Percentiles rank a stretch among this genome's conserved stretches.
Evolutionary conservation across 2,329 filamentous ascomycete genomes (phyloP).

Genomic region (Trichoderma koningii): DNA sequence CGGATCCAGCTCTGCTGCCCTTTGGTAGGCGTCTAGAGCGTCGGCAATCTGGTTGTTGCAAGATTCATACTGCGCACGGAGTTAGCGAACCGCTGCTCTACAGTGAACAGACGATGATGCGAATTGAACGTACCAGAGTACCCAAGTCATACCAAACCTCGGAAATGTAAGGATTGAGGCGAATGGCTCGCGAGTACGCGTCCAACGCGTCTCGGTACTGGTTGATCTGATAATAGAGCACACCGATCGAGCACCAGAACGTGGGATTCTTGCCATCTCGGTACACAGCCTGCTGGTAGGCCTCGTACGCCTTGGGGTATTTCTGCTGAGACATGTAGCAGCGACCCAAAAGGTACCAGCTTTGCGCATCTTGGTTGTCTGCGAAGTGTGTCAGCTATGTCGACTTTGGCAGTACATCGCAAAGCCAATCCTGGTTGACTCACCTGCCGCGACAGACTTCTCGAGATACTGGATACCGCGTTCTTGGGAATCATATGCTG

Average conservation of each 20-base stretch:
- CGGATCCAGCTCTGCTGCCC: conserved; percentile 92
- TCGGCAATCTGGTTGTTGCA: conserved; percentile 99
- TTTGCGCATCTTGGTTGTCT: conserved; percentile 95
- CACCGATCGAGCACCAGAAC: conserved; percentile 99
- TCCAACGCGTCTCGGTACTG: conserved; percentile 98
- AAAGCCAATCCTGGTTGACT: conserved; percentile 38
- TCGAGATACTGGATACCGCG: conserved; percentile 95
- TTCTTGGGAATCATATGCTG: conserved; percentile 87
- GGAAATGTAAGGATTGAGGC: conserved; percentile 95
- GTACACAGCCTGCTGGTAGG: conserved; percentile 98
- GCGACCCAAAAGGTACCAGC: conserved; percentile 95
- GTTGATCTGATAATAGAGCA: conserved; percentile 99
- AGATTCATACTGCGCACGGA: conserved; percentile 74
- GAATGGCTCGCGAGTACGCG: conserved; percentile 94
- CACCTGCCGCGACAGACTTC: conserved; percentile 91
- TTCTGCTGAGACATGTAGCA: conserved; percentile 99
- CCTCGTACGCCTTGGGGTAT: conserved; percentile 97
- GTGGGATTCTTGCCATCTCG: conserved; percentile 96
- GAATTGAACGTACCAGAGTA: conserved; percentile 70
- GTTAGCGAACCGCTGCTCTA: conserved; percentile 36
- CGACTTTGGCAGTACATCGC: conserved; percentile 29
- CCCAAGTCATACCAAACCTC: conserved; percentile 99
- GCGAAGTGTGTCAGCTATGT: conserved; percentile 32
- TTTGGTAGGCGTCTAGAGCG: conserved; percentile 91
- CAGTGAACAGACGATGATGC: neutral